Evolutionary conservation across 1,284 basidiomycete species (phyloP), one percentile per base, ranked within the genome.

Genomic region (Ustilago curta): DNA sequence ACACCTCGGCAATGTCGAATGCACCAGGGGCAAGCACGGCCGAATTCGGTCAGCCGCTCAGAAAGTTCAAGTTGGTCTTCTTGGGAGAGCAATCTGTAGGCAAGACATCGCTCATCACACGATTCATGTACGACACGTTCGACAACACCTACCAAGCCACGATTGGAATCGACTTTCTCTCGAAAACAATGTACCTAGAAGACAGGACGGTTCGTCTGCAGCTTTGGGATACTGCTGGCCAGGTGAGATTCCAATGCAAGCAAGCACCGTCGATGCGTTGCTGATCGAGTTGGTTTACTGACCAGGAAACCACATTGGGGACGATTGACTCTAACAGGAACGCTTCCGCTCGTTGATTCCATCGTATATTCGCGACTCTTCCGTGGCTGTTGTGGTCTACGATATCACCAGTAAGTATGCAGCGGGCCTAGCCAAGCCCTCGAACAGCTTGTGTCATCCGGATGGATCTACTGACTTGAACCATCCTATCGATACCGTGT

Each of bases 81-180:
- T 62, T 84, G 25, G 80, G 80, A 31, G 77, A 83, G 68, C 81
- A 81, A 58, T 77, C 78, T 31, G 81, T 83, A 4, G 83, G 84
- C 14, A 84, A 87, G 90, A 99, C 97, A 14, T 95, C 93, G 87
- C 88, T 99, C 62, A 99, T 99, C 86, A 99, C 97, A 70, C 91
- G 96, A 3, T 84, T 80, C 76, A 98, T 98, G 96, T 99, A 99
- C 86, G 97, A 99, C 87, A 98, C 97, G 0, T 99, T 99, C 86
- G 97, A 99, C 88, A 97, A 97, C 87, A 99, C 96, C 49, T 99
- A 99, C 86, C 97, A 99, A 86, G 97, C 97, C 14, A 99, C 97
- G 14, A 99, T 99, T 85, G 97, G 97, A 73, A 99, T 98, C 86
- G 97, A 99, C 88, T 99, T 99, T 86, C 88, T 99, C 85, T 96